Evolutionary conservation across 495 filamentous ascomycete genomes (phyloP).

Genomic region (Talaromyces borbonicus): DNA sequence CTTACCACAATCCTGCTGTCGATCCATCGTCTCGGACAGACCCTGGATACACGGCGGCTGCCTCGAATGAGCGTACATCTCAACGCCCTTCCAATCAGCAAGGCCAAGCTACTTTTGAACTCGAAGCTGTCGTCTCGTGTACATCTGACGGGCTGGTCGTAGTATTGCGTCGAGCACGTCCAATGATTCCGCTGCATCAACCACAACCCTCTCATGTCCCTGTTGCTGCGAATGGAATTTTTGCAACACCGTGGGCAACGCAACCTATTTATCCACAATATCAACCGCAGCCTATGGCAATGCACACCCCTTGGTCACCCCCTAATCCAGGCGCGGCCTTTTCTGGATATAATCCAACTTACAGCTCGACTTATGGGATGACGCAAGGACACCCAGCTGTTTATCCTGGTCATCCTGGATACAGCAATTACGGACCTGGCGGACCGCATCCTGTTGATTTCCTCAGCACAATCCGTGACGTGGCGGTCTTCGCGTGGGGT

Average conservation of each 20-base stretch:
- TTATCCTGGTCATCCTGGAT: not conserved
- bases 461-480: constrained; percentile 73
- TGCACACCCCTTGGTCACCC: constrained; percentile 16
- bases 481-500: constrained; percentile 77
- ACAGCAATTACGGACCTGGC: constrained; percentile 13
- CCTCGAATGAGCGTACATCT: not conserved
- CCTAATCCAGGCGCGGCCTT: not conserved
- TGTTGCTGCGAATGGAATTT: constrained; percentile 52
- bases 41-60: not conserved
- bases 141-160: constrained; percentile 85
- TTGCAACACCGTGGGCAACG: constrained; percentile 67
- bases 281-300: constrained; percentile 11
- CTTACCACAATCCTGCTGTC: not conserved
- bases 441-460: constrained; percentile 50
- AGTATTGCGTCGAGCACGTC: constrained; percentile 64
- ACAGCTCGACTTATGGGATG: constrained; percentile 6
- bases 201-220: constrained; percentile 20
- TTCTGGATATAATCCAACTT: not conserved
- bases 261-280: constrained; percentile 42
- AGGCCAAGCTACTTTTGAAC: constrained; percentile 38
- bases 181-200: constrained; percentile 46
- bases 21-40: not conserved
- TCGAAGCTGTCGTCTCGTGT: constrained; percentile 85
- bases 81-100: not conserved
- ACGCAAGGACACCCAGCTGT: not conserved